Conservation (phyloP, 2,329 filamentous ascomycete species). For the Trichoderma sp. region DNA sequence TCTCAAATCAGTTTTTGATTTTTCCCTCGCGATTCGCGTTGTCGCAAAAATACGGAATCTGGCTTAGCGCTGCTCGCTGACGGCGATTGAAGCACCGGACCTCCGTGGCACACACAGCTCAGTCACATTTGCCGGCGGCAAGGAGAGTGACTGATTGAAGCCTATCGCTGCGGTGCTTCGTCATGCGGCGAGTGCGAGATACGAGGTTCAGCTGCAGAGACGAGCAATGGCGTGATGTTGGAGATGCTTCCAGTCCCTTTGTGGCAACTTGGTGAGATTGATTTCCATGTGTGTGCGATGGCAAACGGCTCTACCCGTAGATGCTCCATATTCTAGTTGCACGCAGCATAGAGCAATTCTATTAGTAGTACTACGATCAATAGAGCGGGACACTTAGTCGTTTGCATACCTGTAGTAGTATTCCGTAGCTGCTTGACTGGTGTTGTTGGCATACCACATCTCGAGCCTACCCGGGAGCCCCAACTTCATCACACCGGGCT, state of each 20-base stretch:
- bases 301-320: not conserved
- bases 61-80: not conserved
- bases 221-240: not conserved
- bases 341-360: not conserved
- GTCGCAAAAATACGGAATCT: not conserved
- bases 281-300: not conserved
- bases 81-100: constrained; percentile 8
- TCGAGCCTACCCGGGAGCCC: not conserved
- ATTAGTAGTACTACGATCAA: not conserved
- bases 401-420: not conserved
- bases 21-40: constrained; percentile 13
- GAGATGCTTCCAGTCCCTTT: not conserved
- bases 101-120: not conserved
- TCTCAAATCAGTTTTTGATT: not conserved
- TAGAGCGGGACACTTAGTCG: not conserved
- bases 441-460: not conserved
- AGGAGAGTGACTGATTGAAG: not conserved
- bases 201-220: not conserved
- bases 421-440: not conserved
- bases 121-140: not conserved
- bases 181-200: not conserved
- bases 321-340: not conserved
- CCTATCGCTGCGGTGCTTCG: not conserved
- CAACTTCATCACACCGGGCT: not conserved
- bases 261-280: not conserved